Evolutionary conservation across 192 early-diverging fungal species (phyloP), one percentile per base, ranked within the genome.

Genomic region (Gonapodya prolifera): DNA sequence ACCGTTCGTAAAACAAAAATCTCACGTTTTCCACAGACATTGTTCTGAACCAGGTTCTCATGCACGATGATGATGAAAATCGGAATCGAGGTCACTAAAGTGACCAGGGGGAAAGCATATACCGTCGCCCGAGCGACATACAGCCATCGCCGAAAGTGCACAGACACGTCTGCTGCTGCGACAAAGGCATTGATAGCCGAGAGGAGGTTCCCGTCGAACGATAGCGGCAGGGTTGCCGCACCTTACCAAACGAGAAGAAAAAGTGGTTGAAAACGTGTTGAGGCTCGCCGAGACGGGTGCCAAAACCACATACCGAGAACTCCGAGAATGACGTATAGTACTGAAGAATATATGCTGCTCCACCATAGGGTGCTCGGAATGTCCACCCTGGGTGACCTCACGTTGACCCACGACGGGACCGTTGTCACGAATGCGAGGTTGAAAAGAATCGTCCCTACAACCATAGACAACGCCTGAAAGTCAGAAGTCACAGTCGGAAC

Each of bases 1-100:
- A n/a, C n/a, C n/a, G n/a, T n/a, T n/a, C n/a, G n/a, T n/a, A n/a
- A n/a, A n/a, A n/a, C n/a, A n/a, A n/a, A n/a, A n/a, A n/a, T n/a
- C n/a, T n/a, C 45, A 69, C 45, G 8, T n/a, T 69, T 69, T 8
- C 45, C 45, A n/a, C 45, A 69, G 45, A 69, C n/a, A 8, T n/a
- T 8, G 45, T 69, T 69, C 45, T 69, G 45, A n/a, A 69, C n/a
- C 45, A 69, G 45, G 45, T 69, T 69, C 45, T 69, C 13, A n/a
- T 69, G n/a, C 45, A 69, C 45, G 45, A 69, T 69, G 45, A 69
- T 69, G 45, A 69, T n/a, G n/a, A 69, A 69, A n/a, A 69, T 69
- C 13, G 45, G 45, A 16, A 69, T 69, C 13, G 13, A 16, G 45
- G 45, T 69, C 45, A 69, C n/a, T 8, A 69, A n/a, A n/a, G 13